Conservation (phyloP, 1,284 basidiomycete genomes). For the Cystobasidiaceae sp. region DNA sequence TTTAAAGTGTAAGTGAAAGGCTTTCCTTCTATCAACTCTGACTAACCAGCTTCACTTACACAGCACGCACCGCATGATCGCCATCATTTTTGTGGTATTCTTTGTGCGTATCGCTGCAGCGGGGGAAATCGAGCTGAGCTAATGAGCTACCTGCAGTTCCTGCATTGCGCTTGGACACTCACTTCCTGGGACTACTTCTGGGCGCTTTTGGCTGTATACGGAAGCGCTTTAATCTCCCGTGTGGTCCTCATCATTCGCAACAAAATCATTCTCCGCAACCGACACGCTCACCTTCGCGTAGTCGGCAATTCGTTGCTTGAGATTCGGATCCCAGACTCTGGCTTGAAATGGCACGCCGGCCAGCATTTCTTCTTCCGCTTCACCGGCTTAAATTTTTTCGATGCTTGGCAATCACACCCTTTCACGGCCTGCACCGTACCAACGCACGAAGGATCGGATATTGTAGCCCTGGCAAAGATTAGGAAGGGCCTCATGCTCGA, state of each 20-base stretch:
- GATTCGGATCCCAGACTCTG: not conserved
- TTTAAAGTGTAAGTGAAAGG: constrained; percentile 21
- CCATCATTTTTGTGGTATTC: constrained; percentile 15
- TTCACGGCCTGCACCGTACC: constrained; percentile 6
- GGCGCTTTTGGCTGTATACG: constrained; percentile 13
- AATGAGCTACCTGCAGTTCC: constrained; percentile 5
- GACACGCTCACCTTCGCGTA: constrained; percentile 6
- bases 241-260: constrained; percentile 9
- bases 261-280: not conserved
- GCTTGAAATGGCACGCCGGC: constrained; percentile 14
- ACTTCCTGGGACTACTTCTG: constrained; percentile 28
- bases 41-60: too few relatives aligned
- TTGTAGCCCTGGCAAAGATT: constrained; percentile 13
- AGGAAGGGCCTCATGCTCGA: not conserved
- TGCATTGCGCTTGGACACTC: constrained; percentile 22
- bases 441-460: not conserved
- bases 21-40: not conserved
- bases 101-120: not conserved
- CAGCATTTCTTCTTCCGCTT: constrained; percentile 30
- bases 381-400: constrained; percentile 9
- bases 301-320: not conserved
- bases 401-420: constrained; percentile 17
- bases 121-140: not conserved
- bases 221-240: not conserved
- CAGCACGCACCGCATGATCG: constrained; percentile 10